These are phyloP conservation scores for Globisporangium middletonii DNA, from an alignment of 352 stramenopile species.

Conservation along the genomic window DNA sequence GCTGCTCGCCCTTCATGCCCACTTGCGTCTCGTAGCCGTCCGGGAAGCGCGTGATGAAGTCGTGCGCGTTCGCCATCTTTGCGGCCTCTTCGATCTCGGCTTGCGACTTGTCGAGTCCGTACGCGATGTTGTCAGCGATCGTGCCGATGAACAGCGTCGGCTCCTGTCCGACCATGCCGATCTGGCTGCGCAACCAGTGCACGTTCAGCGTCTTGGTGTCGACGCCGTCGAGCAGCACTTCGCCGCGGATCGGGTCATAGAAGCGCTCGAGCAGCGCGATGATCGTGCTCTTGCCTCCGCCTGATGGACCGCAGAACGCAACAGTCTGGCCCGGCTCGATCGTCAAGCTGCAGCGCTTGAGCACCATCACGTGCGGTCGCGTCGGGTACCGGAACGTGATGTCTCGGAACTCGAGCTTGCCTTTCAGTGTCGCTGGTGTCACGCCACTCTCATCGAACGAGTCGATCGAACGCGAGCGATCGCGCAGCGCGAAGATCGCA, in stretches of 20 bases:
- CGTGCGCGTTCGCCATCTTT: slow-evolving; percentile 77
- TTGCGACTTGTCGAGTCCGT: slow-evolving; percentile 22
- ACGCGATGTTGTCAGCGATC: slow-evolving; percentile 43
- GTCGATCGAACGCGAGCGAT: not conserved
- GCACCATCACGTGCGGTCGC: slow-evolving; percentile 15
- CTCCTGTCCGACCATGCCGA: slow-evolving; percentile 48
- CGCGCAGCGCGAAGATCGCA: slow-evolving; percentile 6
- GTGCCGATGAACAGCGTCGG: slow-evolving; percentile 48
- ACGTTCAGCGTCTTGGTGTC: slow-evolving; percentile 18
- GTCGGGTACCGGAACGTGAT: slow-evolving; percentile 23
- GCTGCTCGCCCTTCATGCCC: slow-evolving; percentile 30
- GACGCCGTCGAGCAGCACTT: slow-evolving; percentile 17
- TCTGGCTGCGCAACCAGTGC: slow-evolving; percentile 20
- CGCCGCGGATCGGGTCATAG: slow-evolving; percentile 19
- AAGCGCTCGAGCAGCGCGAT: slow-evolving; percentile 26
- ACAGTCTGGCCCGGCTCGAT: slow-evolving; percentile 22
- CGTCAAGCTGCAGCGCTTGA: slow-evolving; percentile 14
- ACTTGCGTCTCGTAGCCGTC: slow-evolving; percentile 88
- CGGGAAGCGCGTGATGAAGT: slow-evolving; percentile 82
- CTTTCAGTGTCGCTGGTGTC: slow-evolving; percentile 2
- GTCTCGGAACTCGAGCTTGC: slow-evolving; percentile 18
- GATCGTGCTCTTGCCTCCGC: slow-evolving; percentile 27
- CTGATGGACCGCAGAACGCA: slow-evolving; percentile 19
- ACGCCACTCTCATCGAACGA: slow-evolving; percentile 5
- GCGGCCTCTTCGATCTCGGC: slow-evolving; percentile 73